Evolutionary conservation across 2,329 filamentous ascomycete species (phyloP).

Genomic region (Monilinia fructicola): DNA sequence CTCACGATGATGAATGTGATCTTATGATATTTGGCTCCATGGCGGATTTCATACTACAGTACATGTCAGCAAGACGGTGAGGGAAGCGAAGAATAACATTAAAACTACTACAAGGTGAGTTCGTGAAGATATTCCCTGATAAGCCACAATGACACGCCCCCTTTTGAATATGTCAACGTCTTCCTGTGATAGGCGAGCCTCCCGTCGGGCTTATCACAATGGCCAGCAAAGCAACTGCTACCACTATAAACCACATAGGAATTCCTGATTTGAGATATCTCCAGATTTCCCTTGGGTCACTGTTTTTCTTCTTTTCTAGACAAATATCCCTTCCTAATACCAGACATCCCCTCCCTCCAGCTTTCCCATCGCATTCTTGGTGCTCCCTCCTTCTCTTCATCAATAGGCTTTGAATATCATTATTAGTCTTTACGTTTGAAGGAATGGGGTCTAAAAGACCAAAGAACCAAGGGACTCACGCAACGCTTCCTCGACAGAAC

Average conservation of each 20-base stretch:
- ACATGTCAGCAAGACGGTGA: not conserved
- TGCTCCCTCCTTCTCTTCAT: slow-evolving; percentile 61
- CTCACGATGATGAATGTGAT: not conserved
- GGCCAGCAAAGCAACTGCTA: slow-evolving; percentile 7
- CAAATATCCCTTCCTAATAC: slow-evolving; percentile 32
- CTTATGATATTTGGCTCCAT: no score
- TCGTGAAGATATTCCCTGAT: not conserved
- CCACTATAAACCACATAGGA: slow-evolving; percentile 1
- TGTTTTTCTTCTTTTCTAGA: not conserved
- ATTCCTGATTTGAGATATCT: not conserved
- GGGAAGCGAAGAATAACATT: not conserved
- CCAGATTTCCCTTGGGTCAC: not conserved
- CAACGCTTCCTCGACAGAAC: slow-evolving; percentile 60
- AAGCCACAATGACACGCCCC: not conserved
- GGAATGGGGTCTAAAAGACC: no score
- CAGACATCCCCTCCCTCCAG: slow-evolving; percentile 38
- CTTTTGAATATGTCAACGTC: not conserved
- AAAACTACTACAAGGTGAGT: not conserved
- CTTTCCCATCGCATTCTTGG: slow-evolving; percentile 53
- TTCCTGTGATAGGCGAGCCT: slow-evolving; percentile 3
- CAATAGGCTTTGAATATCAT: slow-evolving; percentile 46
- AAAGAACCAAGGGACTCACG: slow-evolving; percentile 44
- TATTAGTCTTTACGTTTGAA: not conserved
- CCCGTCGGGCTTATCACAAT: slow-evolving; percentile 1
- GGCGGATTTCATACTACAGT: not conserved